Base-by-base conservation (phyloP, 129 eudicot genomes). In the Saussurea involucrata region DNA sequence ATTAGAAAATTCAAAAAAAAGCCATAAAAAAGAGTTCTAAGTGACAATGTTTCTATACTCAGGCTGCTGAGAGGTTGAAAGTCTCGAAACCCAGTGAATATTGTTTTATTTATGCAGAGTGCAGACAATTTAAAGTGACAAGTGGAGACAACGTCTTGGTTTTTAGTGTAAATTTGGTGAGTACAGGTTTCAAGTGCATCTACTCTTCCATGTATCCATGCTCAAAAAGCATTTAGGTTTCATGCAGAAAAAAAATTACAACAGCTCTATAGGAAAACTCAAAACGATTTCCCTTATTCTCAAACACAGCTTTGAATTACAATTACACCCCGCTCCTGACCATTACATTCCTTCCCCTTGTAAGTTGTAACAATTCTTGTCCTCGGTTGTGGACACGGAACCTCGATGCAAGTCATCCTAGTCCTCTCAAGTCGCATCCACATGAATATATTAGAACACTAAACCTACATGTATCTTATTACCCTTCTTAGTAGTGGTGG, bases 121-220 rank as follows among this genome's bases (percentile, higher is more conserved):
- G 25, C 58, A 68, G 0, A 46, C 15, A 60, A 32, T 32, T 57
- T 68, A 33, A 22, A 8, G 1, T 60, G 46, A 64, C 79, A 75
- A 27, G 13, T 10, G 29, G 20, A 22, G 2, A 20, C 11, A 75
- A 40, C 2, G 9, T 25, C 22, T 11, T 55, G 18, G 24, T 28
- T 49, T 67, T 68, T 5, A 32, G 75, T 10, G 75, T 32, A 2
- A 77, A 68, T 24, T 77, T 55, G 69, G 75, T 55, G 58, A 10
- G 9, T 17, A 68, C 28, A 55, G 20, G 21, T 15, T 68, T 55
- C 25, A 32, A 55, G 49, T 76, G 53, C 60, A 55, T 68, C 69
- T 55, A 55, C 1, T 55, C 40, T 20, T 68, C 69, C 69, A 55
- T 53, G 40, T 15, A 18, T 3, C 65, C 65, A 44, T 18, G 2